Conservation (phyloP, 2,329 filamentous ascomycete genomes). For the Colletotrichum sp. region DNA sequence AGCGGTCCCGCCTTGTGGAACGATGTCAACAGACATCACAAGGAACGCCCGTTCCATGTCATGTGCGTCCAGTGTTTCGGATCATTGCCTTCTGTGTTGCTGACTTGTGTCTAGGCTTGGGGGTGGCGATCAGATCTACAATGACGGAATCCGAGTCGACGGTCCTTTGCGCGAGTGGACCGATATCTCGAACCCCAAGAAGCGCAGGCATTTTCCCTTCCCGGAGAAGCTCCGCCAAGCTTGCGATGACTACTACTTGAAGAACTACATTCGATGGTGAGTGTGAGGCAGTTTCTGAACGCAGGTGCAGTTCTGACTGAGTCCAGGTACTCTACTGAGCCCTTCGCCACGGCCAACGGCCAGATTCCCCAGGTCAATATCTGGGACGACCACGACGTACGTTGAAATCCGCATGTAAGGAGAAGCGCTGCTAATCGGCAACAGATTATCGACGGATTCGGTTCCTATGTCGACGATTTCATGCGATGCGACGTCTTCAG, state of each 20-base stretch:
- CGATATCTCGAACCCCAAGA: slow-evolving; percentile 79
- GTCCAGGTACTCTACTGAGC: slow-evolving; percentile 72
- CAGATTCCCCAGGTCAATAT: slow-evolving; percentile 97
- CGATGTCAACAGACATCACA: slow-evolving; percentile 85
- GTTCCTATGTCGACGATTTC: slow-evolving; percentile 91
- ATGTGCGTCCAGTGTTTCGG: slow-evolving; percentile 59
- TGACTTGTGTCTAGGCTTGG: slow-evolving; percentile 67
- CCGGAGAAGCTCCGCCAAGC: slow-evolving; percentile 79
- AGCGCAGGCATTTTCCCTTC: slow-evolving; percentile 81
- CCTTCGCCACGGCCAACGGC: slow-evolving; percentile 85
- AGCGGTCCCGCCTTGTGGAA: slow-evolving; percentile 95
- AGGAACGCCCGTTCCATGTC: slow-evolving; percentile 85
- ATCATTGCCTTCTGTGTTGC: background rate
- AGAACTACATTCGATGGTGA: slow-evolving; percentile 81
- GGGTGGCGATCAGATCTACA: slow-evolving; percentile 96
- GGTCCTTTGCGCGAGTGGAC: slow-evolving; percentile 87
- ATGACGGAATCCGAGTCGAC: slow-evolving; percentile 85
- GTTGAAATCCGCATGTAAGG: slow-evolving; percentile 31
- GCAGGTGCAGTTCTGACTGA: slow-evolving; percentile 54
- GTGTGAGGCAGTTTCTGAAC: slow-evolving; percentile 29
- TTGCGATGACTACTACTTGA: slow-evolving; percentile 88
- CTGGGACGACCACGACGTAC: slow-evolving; percentile 92
- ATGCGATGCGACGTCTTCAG: slow-evolving; percentile 93
- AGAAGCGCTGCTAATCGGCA: background rate
- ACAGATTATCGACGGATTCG: slow-evolving; percentile 89